These are phyloP conservation scores for Fusarium sp. DNA, from an alignment of 2,329 filamentous ascomycete species.

Conservation along the genomic window DNA sequence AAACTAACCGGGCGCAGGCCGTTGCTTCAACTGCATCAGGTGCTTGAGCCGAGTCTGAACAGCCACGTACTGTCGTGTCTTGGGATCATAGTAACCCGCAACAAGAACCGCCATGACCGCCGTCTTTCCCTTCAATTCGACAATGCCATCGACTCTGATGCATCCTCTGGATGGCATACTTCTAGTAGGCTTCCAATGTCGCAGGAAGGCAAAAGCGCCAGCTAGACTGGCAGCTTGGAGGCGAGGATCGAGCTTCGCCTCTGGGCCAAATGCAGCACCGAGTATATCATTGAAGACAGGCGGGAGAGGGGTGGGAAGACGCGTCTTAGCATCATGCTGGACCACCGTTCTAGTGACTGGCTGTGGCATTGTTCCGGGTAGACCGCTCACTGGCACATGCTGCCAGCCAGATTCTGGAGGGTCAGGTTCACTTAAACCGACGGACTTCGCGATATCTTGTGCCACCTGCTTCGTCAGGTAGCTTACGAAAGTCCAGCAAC, in stretches of 20 bases:
- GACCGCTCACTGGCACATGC: conserved; percentile 45
- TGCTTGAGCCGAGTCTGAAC: conserved; percentile 60
- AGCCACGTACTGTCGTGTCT: conserved; percentile 60
- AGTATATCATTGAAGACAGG: conserved; percentile 45
- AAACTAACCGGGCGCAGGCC: conserved; percentile 50
- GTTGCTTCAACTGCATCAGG: conserved; percentile 57
- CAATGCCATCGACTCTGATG: conserved; percentile 65
- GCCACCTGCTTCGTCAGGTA: conserved; percentile 62
- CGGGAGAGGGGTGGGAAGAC: conserved; percentile 41
- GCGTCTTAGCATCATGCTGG: conserved; percentile 43
- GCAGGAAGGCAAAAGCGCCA: conserved; percentile 53
- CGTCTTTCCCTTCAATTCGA: conserved; percentile 63
- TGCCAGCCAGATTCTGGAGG: conserved; percentile 51
- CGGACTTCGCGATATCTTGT: conserved; percentile 56
- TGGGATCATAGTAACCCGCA: conserved; percentile 67
- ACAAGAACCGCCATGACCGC: conserved; percentile 65
- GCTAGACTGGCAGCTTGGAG: conserved; percentile 51
- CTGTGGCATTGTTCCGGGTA: conserved; percentile 42
- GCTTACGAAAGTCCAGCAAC: conserved; percentile 65
- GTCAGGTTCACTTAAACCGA: conserved; percentile 57
- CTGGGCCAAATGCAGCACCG: conserved; percentile 45
- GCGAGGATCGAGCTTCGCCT: conserved; percentile 53
- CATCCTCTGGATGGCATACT: conserved; percentile 63
- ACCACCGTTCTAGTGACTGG: conserved; percentile 45
- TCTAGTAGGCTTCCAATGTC: conserved; percentile 61